phyloP scores from a whole-genome alignment of 495 filamentous ascomycete genomes.

The Aspergillus sclerotiicarbonarius region DNA sequence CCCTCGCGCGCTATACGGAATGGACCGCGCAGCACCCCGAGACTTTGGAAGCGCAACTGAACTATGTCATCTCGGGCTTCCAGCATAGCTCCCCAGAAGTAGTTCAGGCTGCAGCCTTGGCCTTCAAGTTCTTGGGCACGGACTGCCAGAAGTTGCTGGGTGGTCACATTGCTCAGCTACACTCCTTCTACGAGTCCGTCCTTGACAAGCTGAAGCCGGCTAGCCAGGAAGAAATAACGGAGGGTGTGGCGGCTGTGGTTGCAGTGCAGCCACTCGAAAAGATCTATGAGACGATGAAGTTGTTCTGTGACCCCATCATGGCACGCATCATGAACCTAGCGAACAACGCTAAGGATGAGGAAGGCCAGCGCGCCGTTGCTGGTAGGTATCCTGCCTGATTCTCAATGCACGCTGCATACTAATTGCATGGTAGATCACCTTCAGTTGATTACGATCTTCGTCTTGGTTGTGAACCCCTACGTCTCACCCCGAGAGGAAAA shows the following conservation, averaged over 20 bases:
- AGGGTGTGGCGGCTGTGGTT: conserved; percentile 89
- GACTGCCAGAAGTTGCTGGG: conserved; percentile 87
- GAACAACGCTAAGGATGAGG: conserved; percentile 76
- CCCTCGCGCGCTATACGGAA: conserved; percentile 91
- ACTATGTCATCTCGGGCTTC: conserved; percentile 92
- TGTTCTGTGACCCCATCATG: conserved; percentile 93
- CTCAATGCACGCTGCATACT: conserved; percentile 16
- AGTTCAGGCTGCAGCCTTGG: conserved; percentile 83
- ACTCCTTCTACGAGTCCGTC: conserved; percentile 86
- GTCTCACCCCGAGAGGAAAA: conserved; percentile 71
- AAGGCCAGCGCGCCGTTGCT: conserved; percentile 76
- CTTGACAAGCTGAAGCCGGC: conserved; percentile 76
- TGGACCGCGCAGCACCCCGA: conserved; percentile 96
- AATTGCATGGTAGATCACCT: conserved; percentile 64
- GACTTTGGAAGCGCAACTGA: conserved; percentile 84
- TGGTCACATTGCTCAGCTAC: conserved; percentile 75
- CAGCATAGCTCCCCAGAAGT: conserved; percentile 82
- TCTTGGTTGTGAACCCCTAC: conserved; percentile 75
- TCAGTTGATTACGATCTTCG: conserved; percentile 86
- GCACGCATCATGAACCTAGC: conserved; percentile 81
- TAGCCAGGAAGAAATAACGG: conserved; percentile 94
- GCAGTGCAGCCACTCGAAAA: conserved; percentile 78
- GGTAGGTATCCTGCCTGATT: conserved; percentile 49
- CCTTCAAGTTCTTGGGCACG: conserved; percentile 93
- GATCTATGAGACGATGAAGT: conserved; percentile 78